Evolutionary conservation across 805 yeast species (phyloP).

Genomic region (Henningerozyma blattae): DNA sequence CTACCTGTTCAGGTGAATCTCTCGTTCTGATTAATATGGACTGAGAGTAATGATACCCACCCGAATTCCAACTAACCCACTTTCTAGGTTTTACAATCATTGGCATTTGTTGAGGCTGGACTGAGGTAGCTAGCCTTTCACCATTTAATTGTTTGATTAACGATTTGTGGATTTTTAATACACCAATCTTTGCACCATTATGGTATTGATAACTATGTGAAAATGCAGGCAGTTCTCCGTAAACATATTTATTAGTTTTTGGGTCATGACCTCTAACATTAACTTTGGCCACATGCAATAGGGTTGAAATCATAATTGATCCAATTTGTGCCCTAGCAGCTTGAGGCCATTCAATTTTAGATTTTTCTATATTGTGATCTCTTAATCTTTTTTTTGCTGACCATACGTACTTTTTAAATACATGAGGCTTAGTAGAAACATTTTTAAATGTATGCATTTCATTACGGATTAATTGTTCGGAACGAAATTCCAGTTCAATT

Average conservation of each 20-base stretch:
- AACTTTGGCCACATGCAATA: slow-evolving; percentile 75
- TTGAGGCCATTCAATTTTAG: slow-evolving; percentile 41
- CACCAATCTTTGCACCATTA: slow-evolving; percentile 71
- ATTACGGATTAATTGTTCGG: slow-evolving; percentile 48
- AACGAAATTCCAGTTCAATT: slow-evolving; percentile 70
- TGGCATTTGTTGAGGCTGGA: slow-evolving; percentile 81
- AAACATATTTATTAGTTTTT: slow-evolving; percentile 49
- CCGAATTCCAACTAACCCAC: slow-evolving; percentile 73
- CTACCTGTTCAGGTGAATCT: slow-evolving; percentile 80
- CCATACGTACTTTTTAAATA: slow-evolving; percentile 30
- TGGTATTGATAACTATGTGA: slow-evolving; percentile 77
- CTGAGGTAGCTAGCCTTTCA: slow-evolving; percentile 48
- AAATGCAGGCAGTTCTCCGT: slow-evolving; percentile 79
- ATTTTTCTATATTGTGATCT: slow-evolving; percentile 25
- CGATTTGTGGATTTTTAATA: slow-evolving; percentile 60
- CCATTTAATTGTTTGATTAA: slow-evolving; percentile 57
- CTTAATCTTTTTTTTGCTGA: slow-evolving; percentile 28
- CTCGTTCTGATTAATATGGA: slow-evolving; percentile 60
- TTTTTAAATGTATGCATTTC: slow-evolving; percentile 47
- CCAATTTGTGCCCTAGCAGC: slow-evolving; percentile 63
- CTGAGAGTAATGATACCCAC: slow-evolving; percentile 69
- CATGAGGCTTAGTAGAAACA: slow-evolving; percentile 35
- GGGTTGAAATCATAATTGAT: slow-evolving; percentile 58
- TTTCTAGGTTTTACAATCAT: slow-evolving; percentile 87
- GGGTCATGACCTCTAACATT: slow-evolving; percentile 77